These are phyloP conservation scores for Trichoderma orchidacearum DNA, from an alignment of 495 filamentous ascomycete genomes.

Conservation along the genomic window DNA sequence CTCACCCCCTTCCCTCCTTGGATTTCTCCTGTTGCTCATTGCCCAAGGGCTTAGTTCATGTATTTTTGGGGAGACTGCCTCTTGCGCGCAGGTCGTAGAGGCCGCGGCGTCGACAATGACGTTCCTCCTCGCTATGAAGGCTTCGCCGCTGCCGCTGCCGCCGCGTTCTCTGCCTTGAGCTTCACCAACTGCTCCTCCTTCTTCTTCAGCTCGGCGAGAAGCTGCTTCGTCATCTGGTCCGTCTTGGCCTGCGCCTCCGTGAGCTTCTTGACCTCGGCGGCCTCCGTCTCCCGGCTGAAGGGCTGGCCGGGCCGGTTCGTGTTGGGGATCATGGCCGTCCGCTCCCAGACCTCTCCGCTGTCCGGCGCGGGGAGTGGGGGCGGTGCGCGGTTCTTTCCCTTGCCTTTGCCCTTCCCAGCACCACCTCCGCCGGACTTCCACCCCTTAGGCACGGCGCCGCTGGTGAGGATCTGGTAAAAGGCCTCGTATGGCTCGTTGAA, in stretches of 20 bases:
- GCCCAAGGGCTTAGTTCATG: neutral
- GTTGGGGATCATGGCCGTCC: slow-evolving; percentile 60
- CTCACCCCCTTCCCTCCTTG: neutral
- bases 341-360: slow-evolving; percentile 37
- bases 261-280: slow-evolving; percentile 57
- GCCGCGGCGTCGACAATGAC: neutral
- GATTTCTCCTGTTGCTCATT: neutral
- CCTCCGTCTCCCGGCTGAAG: slow-evolving; percentile 64
- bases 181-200: slow-evolving; percentile 38
- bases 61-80: neutral
- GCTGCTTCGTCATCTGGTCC: slow-evolving; percentile 45
- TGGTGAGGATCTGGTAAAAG: slow-evolving; percentile 71
- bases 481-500: slow-evolving; percentile 93
- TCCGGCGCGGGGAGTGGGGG: slow-evolving; percentile 10
- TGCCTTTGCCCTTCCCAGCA: slow-evolving; percentile 25
- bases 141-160: slow-evolving; percentile 1
- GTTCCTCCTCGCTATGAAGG: neutral
- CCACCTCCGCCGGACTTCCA: slow-evolving; percentile 21
- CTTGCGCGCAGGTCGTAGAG: neutral
- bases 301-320: slow-evolving; percentile 48
- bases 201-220: slow-evolving; percentile 49
- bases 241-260: slow-evolving; percentile 58
- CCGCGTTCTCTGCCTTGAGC: slow-evolving; percentile 21
- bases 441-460: slow-evolving; percentile 33
- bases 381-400: slow-evolving; percentile 7